Evolutionary conservation across 1,284 basidiomycete species (phyloP).

Genomic region (Boletus coffeatus): DNA sequence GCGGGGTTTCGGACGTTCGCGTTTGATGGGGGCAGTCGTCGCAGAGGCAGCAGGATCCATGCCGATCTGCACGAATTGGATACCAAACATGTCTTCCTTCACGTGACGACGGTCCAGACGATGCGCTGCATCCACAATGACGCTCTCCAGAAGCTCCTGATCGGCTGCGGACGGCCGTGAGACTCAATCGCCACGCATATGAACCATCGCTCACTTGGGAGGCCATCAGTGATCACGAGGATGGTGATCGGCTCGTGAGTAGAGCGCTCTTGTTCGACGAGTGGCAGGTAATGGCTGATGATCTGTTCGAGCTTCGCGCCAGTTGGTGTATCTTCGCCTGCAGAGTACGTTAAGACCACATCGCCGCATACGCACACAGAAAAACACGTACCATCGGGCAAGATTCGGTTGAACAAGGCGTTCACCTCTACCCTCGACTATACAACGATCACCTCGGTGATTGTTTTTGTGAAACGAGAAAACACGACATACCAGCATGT

Average conservation of each 20-base stretch:
- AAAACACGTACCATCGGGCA: constrained; percentile 27
- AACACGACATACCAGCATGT: not conserved
- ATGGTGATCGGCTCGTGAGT: constrained; percentile 39
- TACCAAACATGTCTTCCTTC: constrained; percentile 36
- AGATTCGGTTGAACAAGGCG: constrained; percentile 27
- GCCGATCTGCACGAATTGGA: constrained; percentile 41
- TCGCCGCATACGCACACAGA: not conserved
- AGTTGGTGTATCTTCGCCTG: constrained; percentile 40
- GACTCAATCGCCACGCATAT: not conserved
- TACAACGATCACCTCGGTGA: not conserved
- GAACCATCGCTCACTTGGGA: constrained; percentile 34
- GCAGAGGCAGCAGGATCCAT: constrained; percentile 29
- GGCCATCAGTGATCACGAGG: constrained; percentile 46
- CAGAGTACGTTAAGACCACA: constrained; percentile 1
- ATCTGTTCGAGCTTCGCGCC: constrained; percentile 37
- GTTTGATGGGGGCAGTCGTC: too few relatives aligned
- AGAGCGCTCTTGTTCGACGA: constrained; percentile 31
- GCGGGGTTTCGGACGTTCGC: too few relatives aligned
- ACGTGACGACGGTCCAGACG: constrained; percentile 39
- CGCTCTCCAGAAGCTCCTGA: constrained; percentile 36
- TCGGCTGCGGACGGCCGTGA: constrained; percentile 36
- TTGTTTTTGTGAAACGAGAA: not conserved
- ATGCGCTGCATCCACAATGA: constrained; percentile 44
- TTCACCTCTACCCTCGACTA: constrained; percentile 24
- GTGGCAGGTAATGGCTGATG: constrained; percentile 36